Conservation (phyloP, 2,329 filamentous ascomycete species). For the Cladophialophora immunda region DNA sequence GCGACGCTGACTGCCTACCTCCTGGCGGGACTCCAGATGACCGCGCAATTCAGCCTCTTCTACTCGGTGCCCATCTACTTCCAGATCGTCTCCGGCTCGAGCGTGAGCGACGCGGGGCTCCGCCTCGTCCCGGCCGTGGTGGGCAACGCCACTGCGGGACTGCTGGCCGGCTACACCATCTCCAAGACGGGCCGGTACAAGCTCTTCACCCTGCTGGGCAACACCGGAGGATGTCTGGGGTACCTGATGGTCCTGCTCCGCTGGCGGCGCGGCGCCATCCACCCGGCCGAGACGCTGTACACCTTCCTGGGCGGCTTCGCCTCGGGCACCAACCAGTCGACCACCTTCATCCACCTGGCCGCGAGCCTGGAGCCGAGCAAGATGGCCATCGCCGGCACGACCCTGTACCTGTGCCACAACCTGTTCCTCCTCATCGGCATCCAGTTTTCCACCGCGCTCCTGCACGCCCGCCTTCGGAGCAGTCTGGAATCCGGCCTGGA, state of each 20-base stretch:
- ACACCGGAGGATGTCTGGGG: conserved; percentile 58
- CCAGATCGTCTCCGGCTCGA: conserved; percentile 66
- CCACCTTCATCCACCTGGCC: conserved; percentile 61
- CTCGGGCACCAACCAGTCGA: conserved; percentile 56
- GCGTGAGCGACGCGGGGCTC: conserved; percentile 65
- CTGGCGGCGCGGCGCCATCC: conserved; percentile 70
- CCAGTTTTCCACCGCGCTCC: conserved; percentile 21
- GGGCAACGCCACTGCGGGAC: conserved; percentile 70
- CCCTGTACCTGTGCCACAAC: conserved; percentile 51
- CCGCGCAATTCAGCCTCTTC: conserved; percentile 66
- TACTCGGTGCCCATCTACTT: conserved; percentile 69
- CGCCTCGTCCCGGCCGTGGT: conserved; percentile 73
- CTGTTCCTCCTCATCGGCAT: conserved; percentile 30
- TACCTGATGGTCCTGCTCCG: conserved; percentile 63
- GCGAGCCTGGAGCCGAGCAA: conserved; percentile 56
- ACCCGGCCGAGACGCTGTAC: conserved; percentile 64
- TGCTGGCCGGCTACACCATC: conserved; percentile 67
- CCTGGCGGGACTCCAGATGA: conserved; percentile 62
- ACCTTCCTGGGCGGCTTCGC: conserved; percentile 67
- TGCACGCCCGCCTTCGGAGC: conserved; percentile 22
- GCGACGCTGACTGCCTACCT: conserved; percentile 64
- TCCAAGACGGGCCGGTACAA: conserved; percentile 69
- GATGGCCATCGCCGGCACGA: conserved; percentile 60
- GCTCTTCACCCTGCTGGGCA: conserved; percentile 60
- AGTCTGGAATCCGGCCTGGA: conserved; percentile 1